Base-by-base conservation (phyloP, 352 stramenopile species). In the Globisporangium irregulare region DNA sequence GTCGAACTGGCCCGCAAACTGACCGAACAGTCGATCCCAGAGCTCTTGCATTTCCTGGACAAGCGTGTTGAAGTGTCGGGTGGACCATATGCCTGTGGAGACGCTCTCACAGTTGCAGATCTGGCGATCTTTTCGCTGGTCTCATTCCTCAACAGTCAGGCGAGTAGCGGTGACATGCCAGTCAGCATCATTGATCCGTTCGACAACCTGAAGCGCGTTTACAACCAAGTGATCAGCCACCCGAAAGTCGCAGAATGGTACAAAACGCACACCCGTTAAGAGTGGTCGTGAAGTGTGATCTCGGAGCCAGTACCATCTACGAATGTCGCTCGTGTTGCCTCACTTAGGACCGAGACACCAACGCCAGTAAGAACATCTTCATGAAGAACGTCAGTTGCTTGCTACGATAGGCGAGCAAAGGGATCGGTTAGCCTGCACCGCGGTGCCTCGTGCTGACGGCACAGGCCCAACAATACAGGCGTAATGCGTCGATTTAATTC, bases 211-310 rank as follows among this genome's bases (percentile, higher is more conserved):
- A 43, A 74, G 29, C 29, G 51, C 32, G 70, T 87, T 36, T 73
- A 81, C 32, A 54, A 79, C 27, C 43, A 59, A 1, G 77, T 90
- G 15, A 29, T 59, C 0, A 61, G 27, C n/a, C 78, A 88, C 58
- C 67, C 74, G 20, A 78, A 84, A 61, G 80, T 88, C 12, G 36
- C 53, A 24, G 69, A 83, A 62, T 90, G 80, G 80, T 78, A 88
- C 29, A n/a, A 46, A 22, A 61, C 65, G 5, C 65, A 70, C 56
- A 43, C 62, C 27, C 48, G 25, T 12, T 57, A n/a, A 57, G 32
- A 6, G 27, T 51, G 18, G n/a, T n/a, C 27, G 27, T 29, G 27
- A 29, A 29, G 27, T 3, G 2, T 3, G 27, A 29, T 29, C 27
- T 29, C 27, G 27, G 27, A 29, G 27, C 27, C 27, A 29, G 2